Base-by-base conservation (phyloP, 352 stramenopile species). In the Aphanomyces stellatus region DNA sequence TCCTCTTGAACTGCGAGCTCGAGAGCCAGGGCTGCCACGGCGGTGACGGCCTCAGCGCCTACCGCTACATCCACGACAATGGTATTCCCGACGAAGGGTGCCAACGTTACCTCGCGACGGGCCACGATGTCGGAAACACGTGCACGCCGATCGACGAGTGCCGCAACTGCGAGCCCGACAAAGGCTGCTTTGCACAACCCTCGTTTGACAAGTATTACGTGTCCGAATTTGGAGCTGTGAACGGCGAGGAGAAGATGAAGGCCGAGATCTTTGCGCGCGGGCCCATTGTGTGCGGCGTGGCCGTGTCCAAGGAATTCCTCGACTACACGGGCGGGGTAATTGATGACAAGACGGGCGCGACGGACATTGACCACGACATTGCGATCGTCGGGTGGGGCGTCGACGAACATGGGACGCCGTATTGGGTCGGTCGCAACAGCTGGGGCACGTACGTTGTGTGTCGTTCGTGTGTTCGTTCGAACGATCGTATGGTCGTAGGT, bases 341-440 rank as follows among this genome's bases (percentile, higher is more conserved):
- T 65, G 77, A 96, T 40, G 86, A 96, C 74, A 97, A 98, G 71
- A 94, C 78, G 7, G 85, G 87, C 30, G 68, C 72, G 8, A 87
- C 74, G 24, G 71, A 84, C 10, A 71, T 85, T 57, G 84, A 93
- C 62, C 88, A 99, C 72, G 93, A 95, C 53, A 97, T 99, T 71
- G 96, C 89, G 3, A 95, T 99, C 70, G 91, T 97, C 0, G 96
- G 96, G 27, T 99, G 94, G 92, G 96, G 96, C 46, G 82, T 87
- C 11, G 91, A 97, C 69, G 72, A 80, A 31, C 56, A 88, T 65
- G 78, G 79, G 61, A 74, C 89, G 31, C 81, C 86, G 28, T 99
- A 90, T 75, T 99, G 96, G 96, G 93, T 99, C 69, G 80, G 98
- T 41, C 91, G 97, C 51, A 98, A 99, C 92, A 88, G 86, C 75